Evolutionary conservation across 352 stramenopile species (phyloP).

Genomic region (Nothophytophthora sp.): DNA sequence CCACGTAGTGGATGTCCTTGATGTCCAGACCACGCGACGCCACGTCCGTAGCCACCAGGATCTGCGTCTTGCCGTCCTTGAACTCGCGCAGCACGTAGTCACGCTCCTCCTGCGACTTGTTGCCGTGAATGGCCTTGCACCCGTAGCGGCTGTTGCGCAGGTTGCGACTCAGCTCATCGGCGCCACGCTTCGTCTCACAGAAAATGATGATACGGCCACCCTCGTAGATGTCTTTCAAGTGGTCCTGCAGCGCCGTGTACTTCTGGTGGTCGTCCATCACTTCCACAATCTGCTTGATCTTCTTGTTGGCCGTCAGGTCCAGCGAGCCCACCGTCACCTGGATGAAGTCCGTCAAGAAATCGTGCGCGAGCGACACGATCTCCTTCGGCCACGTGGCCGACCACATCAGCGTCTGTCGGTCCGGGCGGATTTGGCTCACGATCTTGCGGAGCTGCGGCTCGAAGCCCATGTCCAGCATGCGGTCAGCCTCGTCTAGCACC

Average conservation of each 20-base stretch:
- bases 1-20: constrained; percentile 99
- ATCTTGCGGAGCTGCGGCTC: constrained; percentile 96
- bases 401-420: constrained; percentile 99
- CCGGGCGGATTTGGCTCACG: constrained; percentile 96
- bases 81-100: constrained; percentile 97
- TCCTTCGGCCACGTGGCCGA: constrained; percentile 99
- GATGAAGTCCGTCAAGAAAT: constrained; percentile 98
- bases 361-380: constrained; percentile 95
- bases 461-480: constrained; percentile 97
- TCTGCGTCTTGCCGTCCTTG: constrained; percentile 95
- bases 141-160: constrained; percentile 92
- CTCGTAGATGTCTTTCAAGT: constrained; percentile 88
- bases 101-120: constrained; percentile 97
- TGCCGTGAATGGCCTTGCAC: constrained; percentile 97
- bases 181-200: constrained; percentile 96
- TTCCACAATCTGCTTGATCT: constrained; percentile 98
- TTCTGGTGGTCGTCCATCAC: constrained; percentile 97
- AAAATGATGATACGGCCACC: constrained; percentile 97
- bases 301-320: constrained; percentile 98
- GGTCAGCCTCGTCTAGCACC: constrained; percentile 98
- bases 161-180: constrained; percentile 99
- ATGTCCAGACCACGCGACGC: constrained; percentile 99
- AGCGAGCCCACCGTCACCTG: constrained; percentile 96
- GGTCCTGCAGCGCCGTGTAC: constrained; percentile 89
- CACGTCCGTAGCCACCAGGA: constrained; percentile 98